Base-by-base conservation (phyloP, 495 filamentous ascomycete genomes). In the Lasiosphaeria ovina region DNA sequence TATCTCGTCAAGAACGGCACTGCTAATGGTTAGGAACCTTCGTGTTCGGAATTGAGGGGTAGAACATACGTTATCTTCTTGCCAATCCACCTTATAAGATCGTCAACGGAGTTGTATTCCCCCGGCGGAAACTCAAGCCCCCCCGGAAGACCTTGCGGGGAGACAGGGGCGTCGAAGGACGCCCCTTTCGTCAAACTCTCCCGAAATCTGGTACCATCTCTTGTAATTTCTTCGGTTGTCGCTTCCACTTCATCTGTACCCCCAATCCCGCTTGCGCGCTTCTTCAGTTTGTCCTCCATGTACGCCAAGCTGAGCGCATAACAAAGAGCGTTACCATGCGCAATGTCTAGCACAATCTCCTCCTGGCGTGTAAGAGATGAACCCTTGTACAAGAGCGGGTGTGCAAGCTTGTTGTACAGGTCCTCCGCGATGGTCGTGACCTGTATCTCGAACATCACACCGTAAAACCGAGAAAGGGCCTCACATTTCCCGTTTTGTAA, bases 341-440 rank as follows among this genome's bases (percentile, higher is more conserved):
- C 8, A 45, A 52, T 38, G 34, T 59, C 57, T 1, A 59, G 2
- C 47, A 59, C 57, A 4, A 51, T 51, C 47, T 59, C 57, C 47
- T 59, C 57, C 17, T 59, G 45, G 34, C 44, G 57, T 14, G 17
- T 59, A 59, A 59, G 57, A 35, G 34, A 12, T 11, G 4, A 6
- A 17, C n/a, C 47, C 47, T 59, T 59, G 57, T 59, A 51, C 57
- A 59, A 52, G 5, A 59, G 48, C 5, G 57, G 57, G 32, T 59
- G 57, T 24, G 57, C 57, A 59, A 59, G 17, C 34, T 59, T 51
- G 47, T 59, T 59, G 57, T 59, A 59, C 47, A 59, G 35, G 34
- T 42, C 12, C 57, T 59, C 57, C n/a, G 33, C 34, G 33, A 59
- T 40, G 10, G 57, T 59, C 47, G 57, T 59, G 14, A 59, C 24